Base-by-base conservation (phyloP, 106 monocot genomes). In the Dendrobium officinale region DNA sequence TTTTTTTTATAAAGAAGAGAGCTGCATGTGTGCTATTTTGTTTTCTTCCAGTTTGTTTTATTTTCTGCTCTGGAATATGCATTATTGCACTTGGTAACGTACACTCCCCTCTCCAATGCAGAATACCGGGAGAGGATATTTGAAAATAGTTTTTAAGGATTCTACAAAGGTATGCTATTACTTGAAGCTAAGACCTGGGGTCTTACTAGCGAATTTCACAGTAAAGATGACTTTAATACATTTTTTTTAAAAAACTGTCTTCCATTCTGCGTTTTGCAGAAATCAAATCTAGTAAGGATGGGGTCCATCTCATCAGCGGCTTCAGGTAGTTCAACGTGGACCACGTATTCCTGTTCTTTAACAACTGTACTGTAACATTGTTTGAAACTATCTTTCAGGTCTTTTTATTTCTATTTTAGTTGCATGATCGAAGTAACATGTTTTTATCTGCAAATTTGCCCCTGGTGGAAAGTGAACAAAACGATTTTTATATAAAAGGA, bases 291-390 rank as follows among this genome's bases (percentile, higher is more conserved):
- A 33, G 83, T 77, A 31, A 84, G 88, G 74, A 85, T 88, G 91
- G 91, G 86, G 58, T 91, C 91, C 37, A 22, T 91, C 73, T 81
- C 88, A 51, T 91, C 91, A 31, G 82, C 70, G 56, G 40, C 78
- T 58, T 86, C 88, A 86, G 88, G 91, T 91, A 85, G 37, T 24
- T 27, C 49, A 51, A 9, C 2, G 47, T 24, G 22, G 17, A 48
- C 48, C 27, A 76, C 13, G 22, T 49, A 20, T 74, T 44, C 43
- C 37, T 18, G 17, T 17, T 73, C 6, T 42, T 43, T 42, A 70
- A 18, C 5, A 4, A 20, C 19, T 74, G 18, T 74, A 42, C 6
- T 44, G 74, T 74, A 42, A 17, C 40, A 72, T 33, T 72, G 16
- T 72, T n/a, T 40, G 10, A 40, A 72, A 5, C 27, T 72, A 9